Base-by-base conservation (phyloP, 164 flowering plant genomes). In the Chloranthus sessilifolius region DNA sequence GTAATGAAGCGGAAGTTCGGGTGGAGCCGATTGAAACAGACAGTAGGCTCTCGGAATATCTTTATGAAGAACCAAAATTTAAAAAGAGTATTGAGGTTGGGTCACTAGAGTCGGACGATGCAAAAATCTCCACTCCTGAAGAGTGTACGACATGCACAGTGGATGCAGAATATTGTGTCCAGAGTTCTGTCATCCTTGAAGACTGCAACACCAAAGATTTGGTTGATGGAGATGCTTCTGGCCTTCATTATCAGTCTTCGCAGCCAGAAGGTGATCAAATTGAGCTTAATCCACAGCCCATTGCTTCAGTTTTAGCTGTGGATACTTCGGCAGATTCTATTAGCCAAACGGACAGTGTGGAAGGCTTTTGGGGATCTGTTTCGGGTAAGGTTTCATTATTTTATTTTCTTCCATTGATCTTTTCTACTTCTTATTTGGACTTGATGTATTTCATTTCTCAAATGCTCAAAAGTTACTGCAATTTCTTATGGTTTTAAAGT, bases 311-410 rank as follows among this genome's bases (percentile, higher is more conserved):
- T 34, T 20, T 24, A 46, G 39, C 53, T 34, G 26, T 17, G 8
- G 80, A 77, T 57, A 43, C 60, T 43, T 68, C 74, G 37, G 59
- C 60, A 33, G 77, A 69, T 62, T 71, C 80, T 35, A 58, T 60
- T 48, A 82, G 86, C 60, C 81, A 60, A 68, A 58, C 74, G 56
- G 90, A 79, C 45, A 81, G 90, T 55, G 36, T 82, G 59, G 91
- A 82, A 39, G 81, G 71, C 37, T 60, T 68, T 61, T 82, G 88
- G 87, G 92, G 94, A 7, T 83, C 87, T 34, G 72, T 82, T 45
- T 88, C 90, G 71, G 96, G 94, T 85, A 76, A 8, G 39, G 12
- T 21, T 45, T 24, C 28, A n/a, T 27, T 24, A 24, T 45, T 11
- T 24, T 9, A 27, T 4, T 25, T 6, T 2, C 33, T 45, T 7